Conservation (phyloP, 495 filamentous ascomycete species). For the Massariosphaeria phaeospora region DNA sequence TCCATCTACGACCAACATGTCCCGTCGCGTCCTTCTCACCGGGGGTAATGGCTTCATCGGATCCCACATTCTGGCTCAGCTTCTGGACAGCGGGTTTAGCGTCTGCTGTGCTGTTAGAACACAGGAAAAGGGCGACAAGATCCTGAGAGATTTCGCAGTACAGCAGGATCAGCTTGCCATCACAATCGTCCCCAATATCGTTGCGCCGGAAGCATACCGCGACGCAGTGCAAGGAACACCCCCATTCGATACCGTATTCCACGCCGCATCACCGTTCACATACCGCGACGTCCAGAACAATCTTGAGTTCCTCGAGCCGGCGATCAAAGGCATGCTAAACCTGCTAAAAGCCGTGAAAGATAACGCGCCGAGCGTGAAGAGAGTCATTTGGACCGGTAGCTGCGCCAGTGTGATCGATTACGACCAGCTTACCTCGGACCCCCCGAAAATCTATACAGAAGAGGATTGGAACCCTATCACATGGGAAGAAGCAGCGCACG, state of each 20-base stretch:
- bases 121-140: slow-evolving; percentile 17
- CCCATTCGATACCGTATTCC: slow-evolving; percentile 28
- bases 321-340: slow-evolving; percentile 9
- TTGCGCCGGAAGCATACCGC: slow-evolving; percentile 5
- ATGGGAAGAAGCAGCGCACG: slow-evolving; percentile 13
- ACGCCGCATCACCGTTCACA: slow-evolving; percentile 33
- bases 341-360: slow-evolving; percentile 3
- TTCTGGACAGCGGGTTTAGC: slow-evolving; percentile 2
- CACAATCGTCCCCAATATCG: slow-evolving; percentile 24
- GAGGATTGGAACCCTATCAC: slow-evolving; percentile 23
- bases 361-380: slow-evolving; percentile 5
- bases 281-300: slow-evolving; percentile 14
- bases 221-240: slow-evolving; percentile 29
- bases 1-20: too few relatives aligned
- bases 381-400: slow-evolving; percentile 16
- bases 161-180: slow-evolving; percentile 33
- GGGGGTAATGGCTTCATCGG: slow-evolving; percentile 27
- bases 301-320: slow-evolving; percentile 13
- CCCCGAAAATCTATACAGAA: slow-evolving; percentile 11
- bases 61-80: slow-evolving; percentile 11
- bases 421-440: background rate
- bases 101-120: slow-evolving; percentile 24
- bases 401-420: slow-evolving; percentile 17
- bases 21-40: slow-evolving; percentile 43
- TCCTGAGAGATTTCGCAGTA: slow-evolving; percentile 32